Evolutionary conservation across 1,139 yeast species (phyloP).

Genomic region (Yamadazyma diospyri): DNA sequence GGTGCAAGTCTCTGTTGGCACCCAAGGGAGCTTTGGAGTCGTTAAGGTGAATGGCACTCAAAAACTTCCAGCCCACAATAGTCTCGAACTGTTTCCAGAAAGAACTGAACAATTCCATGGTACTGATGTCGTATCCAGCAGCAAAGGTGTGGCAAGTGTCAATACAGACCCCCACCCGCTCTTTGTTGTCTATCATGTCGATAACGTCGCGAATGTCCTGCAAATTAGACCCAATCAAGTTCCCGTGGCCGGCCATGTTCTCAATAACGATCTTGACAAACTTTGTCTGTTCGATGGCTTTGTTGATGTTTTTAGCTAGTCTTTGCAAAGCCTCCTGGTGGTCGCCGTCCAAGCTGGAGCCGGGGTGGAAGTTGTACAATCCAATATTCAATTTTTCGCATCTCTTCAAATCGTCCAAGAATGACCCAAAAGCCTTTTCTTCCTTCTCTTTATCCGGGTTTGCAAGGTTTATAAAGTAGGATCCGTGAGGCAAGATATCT

Average conservation of each 20-base stretch:
- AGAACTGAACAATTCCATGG: constrained; percentile 48
- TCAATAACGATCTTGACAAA: constrained; percentile 88
- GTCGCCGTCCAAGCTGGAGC: constrained; percentile 77
- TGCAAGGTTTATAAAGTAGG: constrained; percentile 87
- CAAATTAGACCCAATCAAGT: constrained; percentile 77
- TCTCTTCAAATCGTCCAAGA: constrained; percentile 79
- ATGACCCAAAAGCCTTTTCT: constrained; percentile 70
- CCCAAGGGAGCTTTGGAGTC: constrained; percentile 94
- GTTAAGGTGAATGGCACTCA: constrained; percentile 80
- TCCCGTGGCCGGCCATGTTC: constrained; percentile 98
- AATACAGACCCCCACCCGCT: constrained; percentile 86
- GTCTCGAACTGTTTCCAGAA: constrained; percentile 78
- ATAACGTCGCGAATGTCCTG: constrained; percentile 77
- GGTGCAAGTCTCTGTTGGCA: constrained; percentile 89
- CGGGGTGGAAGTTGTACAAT: constrained; percentile 91
- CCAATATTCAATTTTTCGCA: constrained; percentile 87
- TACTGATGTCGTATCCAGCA: constrained; percentile 85
- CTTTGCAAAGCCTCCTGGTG: constrained; percentile 59
- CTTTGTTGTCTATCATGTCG: constrained; percentile 69
- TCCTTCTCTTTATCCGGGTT: constrained; percentile 84
- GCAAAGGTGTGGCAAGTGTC: constrained; percentile 97
- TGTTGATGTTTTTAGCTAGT: constrained; percentile 75
- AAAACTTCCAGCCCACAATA: constrained; percentile 68
- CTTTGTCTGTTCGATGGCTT: constrained; percentile 66
- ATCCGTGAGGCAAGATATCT: constrained; percentile 90